phyloP scores from a whole-genome alignment of 176 grass and related monocot genomes.

The Oryza meridionalis region DNA sequence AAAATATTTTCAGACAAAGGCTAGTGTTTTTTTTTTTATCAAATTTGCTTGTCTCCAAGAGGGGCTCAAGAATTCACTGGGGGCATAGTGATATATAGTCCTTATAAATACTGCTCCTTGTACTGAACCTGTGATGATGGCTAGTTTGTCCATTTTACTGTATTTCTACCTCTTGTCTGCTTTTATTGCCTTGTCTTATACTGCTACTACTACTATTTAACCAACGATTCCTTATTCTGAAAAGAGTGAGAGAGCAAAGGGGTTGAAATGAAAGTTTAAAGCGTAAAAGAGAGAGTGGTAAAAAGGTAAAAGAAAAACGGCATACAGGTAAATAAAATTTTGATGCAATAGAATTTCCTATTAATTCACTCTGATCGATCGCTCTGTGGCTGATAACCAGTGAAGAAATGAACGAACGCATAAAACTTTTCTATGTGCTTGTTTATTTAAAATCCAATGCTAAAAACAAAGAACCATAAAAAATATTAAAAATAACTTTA shows the following conservation, averaged over 20 bases:
- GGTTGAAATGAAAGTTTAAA: constrained; percentile 3
- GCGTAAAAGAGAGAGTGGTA: neutral
- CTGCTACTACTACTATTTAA: constrained; percentile 1
- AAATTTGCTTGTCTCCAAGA: constrained; percentile 26
- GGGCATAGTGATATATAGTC: neutral
- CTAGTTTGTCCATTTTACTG: constrained; percentile 11
- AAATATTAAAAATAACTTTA: no score
- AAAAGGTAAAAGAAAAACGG: constrained; percentile 13
- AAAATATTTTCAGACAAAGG: constrained; percentile 32
- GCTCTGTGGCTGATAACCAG: no score
- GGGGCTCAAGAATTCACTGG: constrained; percentile 40
- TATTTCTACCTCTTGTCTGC: constrained; percentile 17
- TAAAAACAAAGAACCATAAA: no score
- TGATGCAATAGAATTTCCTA: neutral
- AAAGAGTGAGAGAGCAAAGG: neutral
- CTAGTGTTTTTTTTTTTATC: no score
- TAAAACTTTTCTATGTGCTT: no score
- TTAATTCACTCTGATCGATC: no score
- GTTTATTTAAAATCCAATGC: no score
- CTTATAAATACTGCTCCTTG: constrained; percentile 26
- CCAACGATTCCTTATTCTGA: constrained; percentile 50
- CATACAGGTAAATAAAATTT: neutral
- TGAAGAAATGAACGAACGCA: no score
- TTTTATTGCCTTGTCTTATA: constrained; percentile 46
- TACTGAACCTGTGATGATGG: constrained; percentile 44